A percentile compares a stretch with the other conserved stretches of the same genome.
phyloP scores from a whole-genome alignment of 495 filamentous ascomycete genomes.

The Hypoxylon fuscum region DNA sequence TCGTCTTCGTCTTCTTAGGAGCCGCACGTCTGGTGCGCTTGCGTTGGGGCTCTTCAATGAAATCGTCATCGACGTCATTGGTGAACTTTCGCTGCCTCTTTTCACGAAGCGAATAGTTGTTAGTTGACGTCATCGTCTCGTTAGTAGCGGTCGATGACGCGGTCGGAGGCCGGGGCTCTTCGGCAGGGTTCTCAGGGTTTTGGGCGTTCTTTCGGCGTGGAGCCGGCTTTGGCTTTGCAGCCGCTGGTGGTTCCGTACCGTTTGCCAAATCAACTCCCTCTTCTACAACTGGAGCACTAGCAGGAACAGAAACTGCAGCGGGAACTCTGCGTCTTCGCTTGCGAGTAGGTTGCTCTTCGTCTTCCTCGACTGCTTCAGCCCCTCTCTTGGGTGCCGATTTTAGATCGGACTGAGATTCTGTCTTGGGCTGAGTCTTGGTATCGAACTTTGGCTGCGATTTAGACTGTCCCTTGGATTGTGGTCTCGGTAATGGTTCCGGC shows the following conservation, averaged over 20 bases:
- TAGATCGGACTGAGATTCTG: background rate
- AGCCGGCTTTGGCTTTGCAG: slow-evolving; percentile 20
- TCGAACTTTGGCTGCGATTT: slow-evolving; percentile 3
- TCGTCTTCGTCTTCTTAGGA: slow-evolving; percentile 29
- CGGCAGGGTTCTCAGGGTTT: slow-evolving; percentile 27
- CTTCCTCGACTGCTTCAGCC: slow-evolving; percentile 14
- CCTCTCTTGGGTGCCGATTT: slow-evolving; percentile 35
- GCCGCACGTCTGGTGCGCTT: slow-evolving; percentile 42
- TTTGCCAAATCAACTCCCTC: slow-evolving; percentile 9
- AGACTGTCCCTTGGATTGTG: background rate
- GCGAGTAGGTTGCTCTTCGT: slow-evolving; percentile 16
- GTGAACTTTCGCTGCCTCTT: slow-evolving; percentile 44
- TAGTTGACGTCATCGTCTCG: slow-evolving; percentile 40
- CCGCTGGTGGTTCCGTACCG: slow-evolving; percentile 6
- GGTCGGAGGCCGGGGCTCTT: slow-evolving; percentile 40
- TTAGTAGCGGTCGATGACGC: slow-evolving; percentile 43
- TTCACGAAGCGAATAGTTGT: slow-evolving; percentile 43
- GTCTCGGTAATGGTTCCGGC: background rate
- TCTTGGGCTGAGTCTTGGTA: slow-evolving; percentile 2
- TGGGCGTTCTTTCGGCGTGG: slow-evolving; percentile 25
- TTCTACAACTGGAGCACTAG: background rate
- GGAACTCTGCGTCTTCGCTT: slow-evolving; percentile 32
- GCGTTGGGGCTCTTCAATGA: slow-evolving; percentile 31
- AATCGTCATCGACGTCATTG: slow-evolving; percentile 36
- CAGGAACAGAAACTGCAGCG: background rate